Evolutionary conservation across 108 stramenopile species (phyloP).

Genomic region (Nannochloropsis oceanica): DNA sequence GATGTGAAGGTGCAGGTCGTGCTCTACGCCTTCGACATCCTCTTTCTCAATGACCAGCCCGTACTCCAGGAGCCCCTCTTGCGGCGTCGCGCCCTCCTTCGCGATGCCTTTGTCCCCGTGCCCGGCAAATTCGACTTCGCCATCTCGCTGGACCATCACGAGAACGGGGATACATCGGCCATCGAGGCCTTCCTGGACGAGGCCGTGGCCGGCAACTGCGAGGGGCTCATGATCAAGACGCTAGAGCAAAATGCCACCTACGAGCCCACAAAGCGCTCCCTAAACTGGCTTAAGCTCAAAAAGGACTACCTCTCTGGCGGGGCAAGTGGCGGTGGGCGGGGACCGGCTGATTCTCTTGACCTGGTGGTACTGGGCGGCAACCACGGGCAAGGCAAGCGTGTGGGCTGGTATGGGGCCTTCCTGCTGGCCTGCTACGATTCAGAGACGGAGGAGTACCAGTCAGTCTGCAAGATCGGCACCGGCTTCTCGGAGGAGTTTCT

Average conservation of each 20-base stretch:
- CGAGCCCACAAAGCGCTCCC: conserved; percentile 78
- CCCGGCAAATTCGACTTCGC: conserved; percentile 81
- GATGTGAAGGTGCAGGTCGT: conserved; percentile 81
- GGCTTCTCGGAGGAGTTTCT: conserved; percentile 90
- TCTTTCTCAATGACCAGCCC: conserved; percentile 87
- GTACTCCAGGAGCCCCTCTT: conserved; percentile 57
- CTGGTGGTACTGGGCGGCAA: conserved; percentile 51
- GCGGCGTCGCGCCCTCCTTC: conserved; percentile 64
- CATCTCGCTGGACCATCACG: conserved; percentile 38
- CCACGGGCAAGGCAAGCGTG: conserved; percentile 44
- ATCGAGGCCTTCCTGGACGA: conserved; percentile 82
- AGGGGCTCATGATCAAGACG: conserved; percentile 99
- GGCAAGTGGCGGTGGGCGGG: conserved; percentile 33
- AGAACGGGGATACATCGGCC: conserved; percentile 53
- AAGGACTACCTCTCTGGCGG: conserved; percentile 97
- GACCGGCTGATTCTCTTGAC: conserved; percentile 92
- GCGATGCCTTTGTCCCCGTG: conserved; percentile 59
- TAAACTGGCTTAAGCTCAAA: conserved; percentile 99
- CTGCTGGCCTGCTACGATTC: conserved; percentile 92
- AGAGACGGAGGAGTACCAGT: conserved; percentile 89
- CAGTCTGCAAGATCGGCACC: conserved; percentile 97
- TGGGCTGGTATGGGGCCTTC: conserved; percentile 79
- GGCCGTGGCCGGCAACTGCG: conserved; percentile 85
- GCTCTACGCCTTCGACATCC: conserved; percentile 96
- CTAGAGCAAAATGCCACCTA: conserved; percentile 74